phyloP scores from a whole-genome alignment of 768 basidiomycete genomes.

The Neoboletus magnificus region DNA sequence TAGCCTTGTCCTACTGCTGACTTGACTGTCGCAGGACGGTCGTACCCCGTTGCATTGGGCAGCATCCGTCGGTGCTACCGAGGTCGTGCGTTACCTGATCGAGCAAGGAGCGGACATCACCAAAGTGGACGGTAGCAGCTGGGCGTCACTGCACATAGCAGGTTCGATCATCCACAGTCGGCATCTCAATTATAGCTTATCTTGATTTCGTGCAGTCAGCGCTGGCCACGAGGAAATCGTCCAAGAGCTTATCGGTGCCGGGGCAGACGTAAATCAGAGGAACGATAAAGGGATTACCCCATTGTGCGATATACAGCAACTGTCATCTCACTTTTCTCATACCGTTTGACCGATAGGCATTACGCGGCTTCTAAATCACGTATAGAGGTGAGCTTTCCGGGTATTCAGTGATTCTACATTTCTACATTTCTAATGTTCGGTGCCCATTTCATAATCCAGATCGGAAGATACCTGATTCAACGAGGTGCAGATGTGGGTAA shows the following conservation, averaged over 20 bases:
- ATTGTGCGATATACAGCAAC: slow-evolving; percentile 48
- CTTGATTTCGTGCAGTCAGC: slow-evolving; percentile 50
- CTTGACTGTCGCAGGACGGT: slow-evolving; percentile 50
- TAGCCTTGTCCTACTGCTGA: not conserved
- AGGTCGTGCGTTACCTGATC: slow-evolving; percentile 64
- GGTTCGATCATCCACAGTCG: slow-evolving; percentile 37
- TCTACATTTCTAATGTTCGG: slow-evolving; percentile 15
- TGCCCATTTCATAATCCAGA: slow-evolving; percentile 49
- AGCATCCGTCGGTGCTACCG: slow-evolving; percentile 66
- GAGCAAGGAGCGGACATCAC: slow-evolving; percentile 67
- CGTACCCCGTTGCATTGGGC: slow-evolving; percentile 87
- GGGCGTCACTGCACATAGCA: slow-evolving; percentile 80
- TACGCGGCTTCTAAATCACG: slow-evolving; percentile 92
- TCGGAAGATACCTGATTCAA: slow-evolving; percentile 80
- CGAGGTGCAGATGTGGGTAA: slow-evolving; percentile 87
- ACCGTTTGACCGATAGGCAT: slow-evolving; percentile 49
- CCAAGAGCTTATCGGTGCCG: slow-evolving; percentile 74
- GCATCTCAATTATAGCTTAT: not conserved
- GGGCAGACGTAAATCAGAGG: slow-evolving; percentile 74
- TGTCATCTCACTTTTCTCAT: not conserved
- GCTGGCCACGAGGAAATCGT: slow-evolving; percentile 77
- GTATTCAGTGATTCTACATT: slow-evolving; percentile 22
- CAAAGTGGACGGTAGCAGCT: slow-evolving; percentile 61
- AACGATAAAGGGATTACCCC: slow-evolving; percentile 84
- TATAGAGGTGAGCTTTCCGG: slow-evolving; percentile 56